Conservation (phyloP, 441 rosid genomes). For the Pelargonium australe region DNA sequence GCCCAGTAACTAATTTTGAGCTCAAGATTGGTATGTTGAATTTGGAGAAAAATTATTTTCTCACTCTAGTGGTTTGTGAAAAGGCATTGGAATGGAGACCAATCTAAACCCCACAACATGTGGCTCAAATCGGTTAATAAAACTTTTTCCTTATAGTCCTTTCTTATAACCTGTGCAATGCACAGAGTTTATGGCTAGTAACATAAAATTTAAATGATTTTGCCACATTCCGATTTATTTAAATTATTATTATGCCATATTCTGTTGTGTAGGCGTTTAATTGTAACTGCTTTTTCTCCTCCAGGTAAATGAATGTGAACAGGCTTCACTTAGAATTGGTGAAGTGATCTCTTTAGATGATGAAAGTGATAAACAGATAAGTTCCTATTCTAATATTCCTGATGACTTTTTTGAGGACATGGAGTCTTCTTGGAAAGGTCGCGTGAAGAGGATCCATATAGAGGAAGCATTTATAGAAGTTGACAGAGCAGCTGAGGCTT, state of each 20-base stretch:
- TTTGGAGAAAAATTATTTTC: too few species aligned
- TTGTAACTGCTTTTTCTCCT: constrained; percentile 13
- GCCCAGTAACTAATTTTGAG: too few species aligned
- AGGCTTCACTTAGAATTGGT: constrained; percentile 61
- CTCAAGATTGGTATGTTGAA: too few species aligned
- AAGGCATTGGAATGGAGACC: too few species aligned
- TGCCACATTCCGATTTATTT: not conserved
- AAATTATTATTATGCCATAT: not conserved
- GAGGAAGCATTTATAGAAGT: constrained; percentile 61
- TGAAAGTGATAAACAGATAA: constrained; percentile 52
- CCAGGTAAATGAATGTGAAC: constrained; percentile 71
- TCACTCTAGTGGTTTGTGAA: too few species aligned
- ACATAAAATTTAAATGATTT: not conserved
- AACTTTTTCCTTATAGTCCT: too few species aligned
- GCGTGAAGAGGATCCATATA: constrained; percentile 72
- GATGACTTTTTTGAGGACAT: constrained; percentile 84
- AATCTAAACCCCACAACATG: too few species aligned
- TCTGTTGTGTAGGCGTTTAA: not conserved
- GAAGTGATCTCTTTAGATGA: constrained; percentile 64
- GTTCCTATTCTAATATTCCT: constrained; percentile 45
- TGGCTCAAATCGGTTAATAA: too few species aligned
- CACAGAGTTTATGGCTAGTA: too few species aligned
- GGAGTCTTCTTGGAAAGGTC: constrained; percentile 86
- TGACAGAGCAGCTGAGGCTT: constrained; percentile 56
- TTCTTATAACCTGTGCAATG: too few species aligned